Evolutionary conservation across 1,139 yeast genomes (phyloP), one percentile per base, ranked within the genome.

Genomic region (Yamadazyma triangularis): DNA sequence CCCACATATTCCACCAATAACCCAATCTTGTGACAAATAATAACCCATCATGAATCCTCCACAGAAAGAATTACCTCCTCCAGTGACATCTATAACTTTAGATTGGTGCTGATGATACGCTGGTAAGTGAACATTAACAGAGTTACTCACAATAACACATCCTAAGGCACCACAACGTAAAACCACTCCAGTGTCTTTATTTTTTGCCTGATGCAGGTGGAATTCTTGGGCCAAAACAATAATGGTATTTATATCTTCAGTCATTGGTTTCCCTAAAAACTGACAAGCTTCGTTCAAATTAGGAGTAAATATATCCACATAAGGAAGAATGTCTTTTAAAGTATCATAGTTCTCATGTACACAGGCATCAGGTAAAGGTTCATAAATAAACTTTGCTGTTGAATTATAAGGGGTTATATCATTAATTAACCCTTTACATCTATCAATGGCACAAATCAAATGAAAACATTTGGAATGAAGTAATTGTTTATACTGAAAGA

Each of bases 31-130:
- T 20, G 73, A 60, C 26, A 79, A 48, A 2, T 61, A 56, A 39
- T 70, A 74, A 0, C 80, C 93, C 4, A 80, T 64, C 9, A 81
- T 70, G 46, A 85, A 77, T 0, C 82, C 95, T 1, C 96, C 96
- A 36, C 91, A 75, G 53, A 82, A 88, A 0, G 93, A 69, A 51
- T 89, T 89, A 0, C 97, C 97, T 3, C 95, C 96, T 0, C 97
- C 97, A 0, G 96, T 89, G 0, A 95, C 95, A 52, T 89, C 97
- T 2, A 77, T 59, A 1, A 88, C 91, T 22, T 58, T 55, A 3
- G 46, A 41, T 37, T 64, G 72, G 36, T 54, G 62, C 27, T 54
- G 56, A 49, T 86, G 95, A 50, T 81, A 89, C 0, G 96, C 88
- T 0, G 93, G 91, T 19, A 77, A 68, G 73, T 78, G 66, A 9